Conservation (phyloP, 192 early-diverging fungal genomes). For the Bifiguratus adelaidae region DNA sequence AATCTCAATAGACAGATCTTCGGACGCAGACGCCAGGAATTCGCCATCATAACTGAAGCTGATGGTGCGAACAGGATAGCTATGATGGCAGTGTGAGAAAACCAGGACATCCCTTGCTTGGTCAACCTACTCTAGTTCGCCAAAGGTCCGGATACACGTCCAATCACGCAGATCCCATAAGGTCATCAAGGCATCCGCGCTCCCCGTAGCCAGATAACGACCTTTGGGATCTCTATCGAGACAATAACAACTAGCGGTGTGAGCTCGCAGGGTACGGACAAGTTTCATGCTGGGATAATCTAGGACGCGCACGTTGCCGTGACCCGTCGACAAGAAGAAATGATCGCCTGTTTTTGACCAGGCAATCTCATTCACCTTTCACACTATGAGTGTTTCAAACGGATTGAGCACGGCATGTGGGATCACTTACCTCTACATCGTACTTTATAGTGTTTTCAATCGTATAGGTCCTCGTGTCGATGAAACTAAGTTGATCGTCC, state of each 20-base stretch:
- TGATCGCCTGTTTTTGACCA: slow-evolving; percentile 66
- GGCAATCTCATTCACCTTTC: slow-evolving; percentile 66
- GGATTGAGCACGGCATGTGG: no score
- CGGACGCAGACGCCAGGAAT: slow-evolving; percentile 61
- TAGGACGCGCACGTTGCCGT: slow-evolving; percentile 58
- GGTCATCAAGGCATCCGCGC: slow-evolving; percentile 62
- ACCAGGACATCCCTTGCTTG: neutral
- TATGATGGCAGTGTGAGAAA: slow-evolving; percentile 8
- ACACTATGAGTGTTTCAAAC: neutral
- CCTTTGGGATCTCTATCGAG: slow-evolving; percentile 69
- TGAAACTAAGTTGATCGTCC: slow-evolving; percentile 68
- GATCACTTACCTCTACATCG: slow-evolving; percentile 31
- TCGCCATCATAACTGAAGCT: slow-evolving; percentile 74
- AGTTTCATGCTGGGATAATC: slow-evolving; percentile 51
- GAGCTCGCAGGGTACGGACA: slow-evolving; percentile 44
- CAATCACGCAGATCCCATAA: slow-evolving; percentile 67
- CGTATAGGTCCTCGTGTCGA: slow-evolving; percentile 45
- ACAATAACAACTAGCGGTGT: slow-evolving; percentile 76
- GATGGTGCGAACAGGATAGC: slow-evolving; percentile 67
- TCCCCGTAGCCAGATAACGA: slow-evolving; percentile 69
- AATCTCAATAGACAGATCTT: slow-evolving; percentile 70
- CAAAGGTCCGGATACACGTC: slow-evolving; percentile 54
- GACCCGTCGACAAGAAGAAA: slow-evolving; percentile 71
- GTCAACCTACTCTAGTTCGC: slow-evolving; percentile 45
- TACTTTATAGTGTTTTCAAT: slow-evolving; percentile 29